phyloP scores from a whole-genome alignment of 352 stramenopile species.

The Globisporangium sylvaticum region DNA sequence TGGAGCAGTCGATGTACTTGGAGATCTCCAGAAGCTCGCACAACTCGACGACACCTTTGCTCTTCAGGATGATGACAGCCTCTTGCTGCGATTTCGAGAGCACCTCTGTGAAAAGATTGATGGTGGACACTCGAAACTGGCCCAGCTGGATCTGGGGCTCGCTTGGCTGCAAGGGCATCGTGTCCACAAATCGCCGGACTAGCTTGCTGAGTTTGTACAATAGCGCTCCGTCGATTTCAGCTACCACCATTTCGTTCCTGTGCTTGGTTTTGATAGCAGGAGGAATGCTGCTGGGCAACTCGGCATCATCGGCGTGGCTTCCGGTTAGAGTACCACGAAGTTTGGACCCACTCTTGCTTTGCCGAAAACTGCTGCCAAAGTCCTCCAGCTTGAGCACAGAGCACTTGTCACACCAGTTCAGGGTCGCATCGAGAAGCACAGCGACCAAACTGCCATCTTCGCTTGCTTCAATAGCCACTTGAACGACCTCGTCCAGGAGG shows the following conservation, averaged over 20 bases:
- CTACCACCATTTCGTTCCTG: background rate
- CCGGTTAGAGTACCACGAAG: background rate
- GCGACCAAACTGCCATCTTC: conserved; percentile 9
- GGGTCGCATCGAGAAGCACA: conserved; percentile 5
- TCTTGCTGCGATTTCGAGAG: conserved; percentile 15
- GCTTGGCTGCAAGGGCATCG: background rate
- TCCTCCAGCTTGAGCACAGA: conserved; percentile 12
- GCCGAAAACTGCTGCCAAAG: conserved; percentile 1
- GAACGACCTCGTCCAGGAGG: conserved; percentile 8
- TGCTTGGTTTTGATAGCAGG: background rate
- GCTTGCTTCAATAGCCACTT: background rate
- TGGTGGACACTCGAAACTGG: background rate
- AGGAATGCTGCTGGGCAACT: background rate
- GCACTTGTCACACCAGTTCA: conserved; percentile 12
- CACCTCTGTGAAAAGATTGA: conserved; percentile 1
- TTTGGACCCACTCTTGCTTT: background rate
- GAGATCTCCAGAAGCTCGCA: conserved; percentile 10
- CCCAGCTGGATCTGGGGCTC: background rate
- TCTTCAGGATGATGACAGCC: conserved; percentile 1
- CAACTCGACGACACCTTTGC: background rate
- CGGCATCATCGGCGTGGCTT: background rate
- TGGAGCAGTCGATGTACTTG: conserved; percentile 9
- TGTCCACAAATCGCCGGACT: background rate
- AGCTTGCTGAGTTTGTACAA: conserved; percentile 8
- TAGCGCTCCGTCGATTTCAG: conserved; percentile 1